These are phyloP conservation scores for Oryza coarctata DNA, from an alignment of 176 grass and related monocot genomes.

Conservation along the genomic window DNA sequence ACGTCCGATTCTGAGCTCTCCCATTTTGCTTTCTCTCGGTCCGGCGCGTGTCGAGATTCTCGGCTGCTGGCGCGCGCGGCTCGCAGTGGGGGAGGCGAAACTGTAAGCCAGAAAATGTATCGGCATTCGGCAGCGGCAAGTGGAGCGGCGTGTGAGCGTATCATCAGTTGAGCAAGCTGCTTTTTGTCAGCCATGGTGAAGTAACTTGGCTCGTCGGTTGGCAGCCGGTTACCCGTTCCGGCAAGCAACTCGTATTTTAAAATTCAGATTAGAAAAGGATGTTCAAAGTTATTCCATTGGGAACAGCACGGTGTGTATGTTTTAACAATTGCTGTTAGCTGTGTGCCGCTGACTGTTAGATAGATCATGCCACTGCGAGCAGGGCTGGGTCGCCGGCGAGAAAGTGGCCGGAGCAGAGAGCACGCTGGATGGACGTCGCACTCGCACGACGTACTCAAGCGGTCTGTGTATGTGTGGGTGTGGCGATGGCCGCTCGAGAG, in stretches of 20 bases:
- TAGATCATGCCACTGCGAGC: not conserved
- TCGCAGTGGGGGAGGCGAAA: not conserved
- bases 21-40: not conserved
- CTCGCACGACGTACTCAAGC: not conserved
- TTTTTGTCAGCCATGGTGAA: not conserved
- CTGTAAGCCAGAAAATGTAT: not conserved
- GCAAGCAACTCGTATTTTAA: too few species aligned
- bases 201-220: not conserved
- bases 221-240: not conserved
- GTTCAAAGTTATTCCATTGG: not conserved
- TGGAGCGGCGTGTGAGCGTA: not conserved
- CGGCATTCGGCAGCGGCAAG: not conserved
- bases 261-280: too few species aligned
- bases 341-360: not conserved
- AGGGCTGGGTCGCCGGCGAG: not conserved
- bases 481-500: not conserved
- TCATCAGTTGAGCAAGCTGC: not conserved
- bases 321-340: not conserved
- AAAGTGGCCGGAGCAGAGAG: not conserved
- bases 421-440: not conserved
- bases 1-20: too few species aligned
- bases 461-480: not conserved
- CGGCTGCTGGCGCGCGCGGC: not conserved
- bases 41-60: not conserved
- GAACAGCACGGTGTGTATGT: not conserved